Percentiles rank a stretch among this genome's conserved stretches.
Evolutionary conservation across 108 stramenopile species (phyloP).

Genomic region (Skeletonema tropicum): DNA sequence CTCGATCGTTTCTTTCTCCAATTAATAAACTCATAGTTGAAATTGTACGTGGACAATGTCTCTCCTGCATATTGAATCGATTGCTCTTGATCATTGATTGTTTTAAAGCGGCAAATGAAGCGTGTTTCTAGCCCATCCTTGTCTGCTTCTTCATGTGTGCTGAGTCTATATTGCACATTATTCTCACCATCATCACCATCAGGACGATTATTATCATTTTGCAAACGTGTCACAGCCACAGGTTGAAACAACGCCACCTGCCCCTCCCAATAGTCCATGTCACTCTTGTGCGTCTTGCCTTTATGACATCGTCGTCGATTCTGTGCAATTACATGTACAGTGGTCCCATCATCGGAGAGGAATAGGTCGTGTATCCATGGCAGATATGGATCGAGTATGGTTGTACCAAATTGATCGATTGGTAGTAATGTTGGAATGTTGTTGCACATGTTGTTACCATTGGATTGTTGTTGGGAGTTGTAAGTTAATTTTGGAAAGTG

Average conservation of each 20-base stretch:
- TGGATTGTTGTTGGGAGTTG: background rate
- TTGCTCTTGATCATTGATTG: constrained; percentile 16
- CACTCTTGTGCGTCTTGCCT: constrained; percentile 43
- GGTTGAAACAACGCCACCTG: constrained; percentile 73
- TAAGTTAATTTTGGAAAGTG: constrained; percentile 34
- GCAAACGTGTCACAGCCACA: constrained; percentile 54
- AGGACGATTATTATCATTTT: background rate
- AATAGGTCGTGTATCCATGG: constrained; percentile 79
- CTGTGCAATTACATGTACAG: constrained; percentile 64
- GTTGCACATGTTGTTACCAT: constrained; percentile 17
- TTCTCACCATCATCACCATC: background rate
- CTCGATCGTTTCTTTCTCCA: constrained; percentile 51
- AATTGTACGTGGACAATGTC: constrained; percentile 63
- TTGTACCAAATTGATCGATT: constrained; percentile 62
- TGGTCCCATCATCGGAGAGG: constrained; percentile 28
- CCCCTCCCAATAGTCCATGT: constrained; percentile 69
- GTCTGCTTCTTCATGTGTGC: constrained; percentile 79
- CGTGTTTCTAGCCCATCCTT: constrained; percentile 75
- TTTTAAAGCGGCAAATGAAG: constrained; percentile 82
- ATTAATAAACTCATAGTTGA: constrained; percentile 72
- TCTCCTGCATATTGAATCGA: constrained; percentile 40
- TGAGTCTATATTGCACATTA: constrained; percentile 60
- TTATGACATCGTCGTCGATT: constrained; percentile 74
- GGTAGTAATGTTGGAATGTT: constrained; percentile 48
- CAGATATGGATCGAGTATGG: constrained; percentile 61